These are phyloP conservation scores for Corniculantispora saksenae DNA, from an alignment of 2,329 filamentous ascomycete species.

Conservation along the genomic window DNA sequence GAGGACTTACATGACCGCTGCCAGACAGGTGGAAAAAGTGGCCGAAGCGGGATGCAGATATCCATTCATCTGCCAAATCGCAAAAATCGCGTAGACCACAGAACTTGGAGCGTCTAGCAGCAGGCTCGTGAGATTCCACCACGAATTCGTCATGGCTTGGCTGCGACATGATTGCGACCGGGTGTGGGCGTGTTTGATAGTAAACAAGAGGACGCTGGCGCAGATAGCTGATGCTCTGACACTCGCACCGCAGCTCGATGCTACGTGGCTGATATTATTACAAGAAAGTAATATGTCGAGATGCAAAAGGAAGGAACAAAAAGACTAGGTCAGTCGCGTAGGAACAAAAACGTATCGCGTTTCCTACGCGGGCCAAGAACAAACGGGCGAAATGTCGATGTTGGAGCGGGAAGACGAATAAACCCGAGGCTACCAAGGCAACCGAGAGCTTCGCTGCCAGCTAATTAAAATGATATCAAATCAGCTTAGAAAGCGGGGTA, in stretches of 20 bases:
- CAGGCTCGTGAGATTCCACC: constrained; percentile 19
- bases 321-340: no score
- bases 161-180: constrained; percentile 5
- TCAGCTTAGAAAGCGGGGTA: constrained; percentile 9
- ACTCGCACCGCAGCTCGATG: background rate
- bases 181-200: background rate
- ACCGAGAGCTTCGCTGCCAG: background rate
- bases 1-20: constrained; percentile 63
- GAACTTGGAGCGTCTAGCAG: constrained; percentile 29
- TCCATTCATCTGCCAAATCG: constrained; percentile 36
- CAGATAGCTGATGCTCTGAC: background rate
- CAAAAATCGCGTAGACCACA: constrained; percentile 38
- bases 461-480: background rate
- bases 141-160: constrained; percentile 19
- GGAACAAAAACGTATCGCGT: background rate
- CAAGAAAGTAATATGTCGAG: background rate
- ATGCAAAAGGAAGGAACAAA: background rate
- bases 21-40: constrained; percentile 66
- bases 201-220: background rate
- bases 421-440: background rate
- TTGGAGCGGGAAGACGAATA: background rate
- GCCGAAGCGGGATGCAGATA: constrained; percentile 52
- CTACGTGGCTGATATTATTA: background rate
- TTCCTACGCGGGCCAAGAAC: background rate
- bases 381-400: constrained; percentile 1